These are phyloP conservation scores for Euphorbia lathyris DNA, from an alignment of 345 rosid species.

Conservation along the genomic window DNA sequence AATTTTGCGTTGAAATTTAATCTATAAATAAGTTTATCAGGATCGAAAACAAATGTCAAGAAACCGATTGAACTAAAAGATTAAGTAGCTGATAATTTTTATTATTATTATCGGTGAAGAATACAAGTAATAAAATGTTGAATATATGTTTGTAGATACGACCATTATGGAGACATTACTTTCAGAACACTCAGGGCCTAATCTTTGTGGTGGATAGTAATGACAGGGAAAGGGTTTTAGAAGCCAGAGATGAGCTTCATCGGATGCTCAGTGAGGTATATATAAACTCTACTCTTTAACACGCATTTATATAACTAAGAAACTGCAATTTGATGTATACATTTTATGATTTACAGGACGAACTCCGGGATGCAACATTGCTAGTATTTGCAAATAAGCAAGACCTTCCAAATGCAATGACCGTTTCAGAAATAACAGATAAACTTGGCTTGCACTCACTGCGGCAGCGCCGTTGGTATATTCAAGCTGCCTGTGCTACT, in stretches of 20 bases:
- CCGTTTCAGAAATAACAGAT: slow-evolving; percentile 56
- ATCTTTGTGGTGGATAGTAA: slow-evolving; percentile 69
- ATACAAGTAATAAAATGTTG: no score
- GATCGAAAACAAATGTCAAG: no score
- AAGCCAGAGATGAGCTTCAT: slow-evolving; percentile 64
- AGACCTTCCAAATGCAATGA: slow-evolving; percentile 66
- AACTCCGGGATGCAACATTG: slow-evolving; percentile 44
- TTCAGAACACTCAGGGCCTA: slow-evolving; percentile 64
- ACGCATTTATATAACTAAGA: no score
- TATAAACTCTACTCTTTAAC: no score
- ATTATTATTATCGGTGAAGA: no score
- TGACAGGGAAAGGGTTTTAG: slow-evolving; percentile 51
- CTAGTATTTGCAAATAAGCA: slow-evolving; percentile 75
- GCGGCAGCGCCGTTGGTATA: slow-evolving; percentile 62
- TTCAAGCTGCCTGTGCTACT: slow-evolving; percentile 65
- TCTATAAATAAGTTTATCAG: no score
- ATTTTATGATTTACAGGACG: slow-evolving; percentile 36
- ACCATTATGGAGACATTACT: slow-evolving; percentile 64
- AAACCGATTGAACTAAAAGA: no score
- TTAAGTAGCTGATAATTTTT: no score
- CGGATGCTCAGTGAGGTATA: slow-evolving; percentile 57
- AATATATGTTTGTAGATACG: slow-evolving; percentile 60
- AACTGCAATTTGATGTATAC: no score
- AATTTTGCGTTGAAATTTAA: no score
- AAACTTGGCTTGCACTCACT: slow-evolving; percentile 63